Conservation (phyloP, 495 filamentous ascomycete genomes). For the Melanomma pulvis-pyrius region DNA sequence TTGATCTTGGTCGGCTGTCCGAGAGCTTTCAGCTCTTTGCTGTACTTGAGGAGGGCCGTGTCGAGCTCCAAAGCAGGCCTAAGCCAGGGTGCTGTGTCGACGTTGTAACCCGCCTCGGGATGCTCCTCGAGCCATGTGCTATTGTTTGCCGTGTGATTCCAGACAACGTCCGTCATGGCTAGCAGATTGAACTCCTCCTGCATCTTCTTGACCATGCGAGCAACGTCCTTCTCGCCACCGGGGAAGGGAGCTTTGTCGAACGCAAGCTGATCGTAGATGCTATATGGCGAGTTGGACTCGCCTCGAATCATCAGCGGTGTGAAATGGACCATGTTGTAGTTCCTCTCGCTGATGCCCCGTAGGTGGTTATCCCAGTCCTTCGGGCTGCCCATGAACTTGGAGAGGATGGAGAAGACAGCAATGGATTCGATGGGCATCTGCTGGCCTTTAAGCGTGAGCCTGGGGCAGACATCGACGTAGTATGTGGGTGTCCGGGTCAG, state of each 20-base stretch:
- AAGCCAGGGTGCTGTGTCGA: conserved; percentile 90
- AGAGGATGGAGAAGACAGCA: conserved; percentile 91
- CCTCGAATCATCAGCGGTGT: conserved; percentile 90
- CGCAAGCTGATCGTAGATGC: conserved; percentile 84
- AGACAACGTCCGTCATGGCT: conserved; percentile 93
- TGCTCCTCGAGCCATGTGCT: conserved; percentile 93
- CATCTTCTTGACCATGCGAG: conserved; percentile 75
- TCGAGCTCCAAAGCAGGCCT: conserved; percentile 87
- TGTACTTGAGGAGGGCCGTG: conserved; percentile 76
- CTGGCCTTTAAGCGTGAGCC: conserved; percentile 69
- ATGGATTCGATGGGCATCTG: conserved; percentile 80
- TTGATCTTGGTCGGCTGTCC: conserved; percentile 75
- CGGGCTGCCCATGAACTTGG: conserved; percentile 95
- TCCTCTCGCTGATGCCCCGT: conserved; percentile 78
- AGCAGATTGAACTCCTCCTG: conserved; percentile 82
- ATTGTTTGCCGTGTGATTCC: conserved; percentile 97
- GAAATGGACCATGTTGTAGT: conserved; percentile 99
- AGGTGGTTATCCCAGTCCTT: conserved; percentile 87
- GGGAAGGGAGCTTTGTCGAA: conserved; percentile 87
- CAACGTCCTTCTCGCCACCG: conserved; percentile 81
- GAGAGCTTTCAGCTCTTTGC: conserved; percentile 65
- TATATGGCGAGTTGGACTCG: conserved; percentile 93
- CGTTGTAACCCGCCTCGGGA: conserved; percentile 93
- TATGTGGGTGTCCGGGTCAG: conserved; percentile 71
- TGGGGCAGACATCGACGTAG: conserved; percentile 91